Evolutionary conservation across 2,329 filamentous ascomycete species (phyloP).

Genomic region (Tolypocladium tropicale): DNA sequence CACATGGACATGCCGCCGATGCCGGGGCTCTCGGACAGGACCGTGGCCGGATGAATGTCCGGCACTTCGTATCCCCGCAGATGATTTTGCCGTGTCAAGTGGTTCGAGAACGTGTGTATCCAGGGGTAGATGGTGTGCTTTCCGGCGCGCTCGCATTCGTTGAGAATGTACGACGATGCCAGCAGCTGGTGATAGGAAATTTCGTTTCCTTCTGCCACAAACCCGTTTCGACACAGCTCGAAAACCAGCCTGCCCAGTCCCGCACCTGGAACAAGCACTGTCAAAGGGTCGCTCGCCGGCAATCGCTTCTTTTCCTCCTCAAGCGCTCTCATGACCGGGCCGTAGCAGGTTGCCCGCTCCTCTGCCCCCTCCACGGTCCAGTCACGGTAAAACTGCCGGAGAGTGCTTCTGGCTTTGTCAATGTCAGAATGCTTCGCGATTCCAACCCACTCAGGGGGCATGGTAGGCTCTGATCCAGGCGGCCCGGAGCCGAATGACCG

Average conservation of each 20-base stretch:
- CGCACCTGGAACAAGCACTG: constrained; percentile 78
- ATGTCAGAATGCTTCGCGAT: constrained; percentile 64
- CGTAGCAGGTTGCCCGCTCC: constrained; percentile 72
- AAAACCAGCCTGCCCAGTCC: constrained; percentile 84
- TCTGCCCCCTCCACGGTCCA: constrained; percentile 71
- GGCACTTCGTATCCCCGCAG: constrained; percentile 65
- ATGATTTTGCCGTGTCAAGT: constrained; percentile 63
- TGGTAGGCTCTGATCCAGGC: constrained; percentile 28
- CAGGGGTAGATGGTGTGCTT: constrained; percentile 76
- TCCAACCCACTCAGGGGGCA: constrained; percentile 57
- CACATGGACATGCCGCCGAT: constrained; percentile 80
- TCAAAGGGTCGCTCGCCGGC: constrained; percentile 32
- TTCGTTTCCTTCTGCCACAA: constrained; percentile 77
- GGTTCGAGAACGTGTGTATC: constrained; percentile 81
- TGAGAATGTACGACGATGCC: constrained; percentile 68
- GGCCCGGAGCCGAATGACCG: constrained; percentile 51
- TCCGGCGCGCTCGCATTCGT: constrained; percentile 47
- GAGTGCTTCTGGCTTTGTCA: constrained; percentile 84
- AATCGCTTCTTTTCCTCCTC: constrained; percentile 29
- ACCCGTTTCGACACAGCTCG: constrained; percentile 68
- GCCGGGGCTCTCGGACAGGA: constrained; percentile 28
- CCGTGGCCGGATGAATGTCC: constrained; percentile 62
- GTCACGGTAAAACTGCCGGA: constrained; percentile 90
- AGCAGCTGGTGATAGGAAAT: constrained; percentile 97
- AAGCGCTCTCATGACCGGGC: constrained; percentile 60